Evolutionary conservation across 2,329 filamentous ascomycete genomes (phyloP).

Genomic region (Torrubiella hemipterigena): DNA sequence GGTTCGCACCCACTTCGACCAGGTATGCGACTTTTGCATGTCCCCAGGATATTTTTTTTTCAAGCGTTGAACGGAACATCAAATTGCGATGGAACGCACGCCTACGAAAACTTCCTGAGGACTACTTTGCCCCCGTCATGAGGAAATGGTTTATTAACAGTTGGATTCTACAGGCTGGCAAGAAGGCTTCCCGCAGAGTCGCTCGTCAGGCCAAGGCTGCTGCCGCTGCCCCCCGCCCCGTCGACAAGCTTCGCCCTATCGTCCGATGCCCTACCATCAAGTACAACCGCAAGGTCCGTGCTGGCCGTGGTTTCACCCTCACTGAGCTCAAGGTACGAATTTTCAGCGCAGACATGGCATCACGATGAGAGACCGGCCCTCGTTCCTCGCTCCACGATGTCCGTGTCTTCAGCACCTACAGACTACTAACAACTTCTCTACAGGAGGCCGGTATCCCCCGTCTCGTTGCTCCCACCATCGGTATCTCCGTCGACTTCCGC

Average conservation of each 20-base stretch:
- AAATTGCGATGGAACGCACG: too few species aligned
- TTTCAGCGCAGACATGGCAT: background rate
- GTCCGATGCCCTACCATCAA: conserved; percentile 97
- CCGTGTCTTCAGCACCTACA: background rate
- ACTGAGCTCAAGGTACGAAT: conserved; percentile 87
- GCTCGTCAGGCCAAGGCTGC: conserved; percentile 92
- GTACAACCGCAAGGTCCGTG: conserved; percentile 97
- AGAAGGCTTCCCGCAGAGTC: conserved; percentile 86
- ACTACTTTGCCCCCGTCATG: too few species aligned
- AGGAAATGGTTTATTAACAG: conserved; percentile 21
- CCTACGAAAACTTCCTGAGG: too few species aligned
- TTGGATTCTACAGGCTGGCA: conserved; percentile 59
- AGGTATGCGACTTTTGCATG: conserved; percentile 51
- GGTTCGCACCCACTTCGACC: conserved; percentile 98
- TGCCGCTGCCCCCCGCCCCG: conserved; percentile 86
- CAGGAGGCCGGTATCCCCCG: conserved; percentile 92
- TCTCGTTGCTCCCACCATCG: conserved; percentile 89
- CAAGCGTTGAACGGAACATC: background rate
- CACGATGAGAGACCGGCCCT: too few species aligned
- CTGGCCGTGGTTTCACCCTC: conserved; percentile 95
- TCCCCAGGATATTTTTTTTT: background rate
- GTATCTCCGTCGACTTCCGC: conserved; percentile 92
- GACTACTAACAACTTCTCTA: conserved; percentile 21
- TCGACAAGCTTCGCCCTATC: conserved; percentile 92
- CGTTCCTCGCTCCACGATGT: background rate